Base-by-base conservation (phyloP, 208 protist genomes). In the Vickermania spadyakhi region DNA sequence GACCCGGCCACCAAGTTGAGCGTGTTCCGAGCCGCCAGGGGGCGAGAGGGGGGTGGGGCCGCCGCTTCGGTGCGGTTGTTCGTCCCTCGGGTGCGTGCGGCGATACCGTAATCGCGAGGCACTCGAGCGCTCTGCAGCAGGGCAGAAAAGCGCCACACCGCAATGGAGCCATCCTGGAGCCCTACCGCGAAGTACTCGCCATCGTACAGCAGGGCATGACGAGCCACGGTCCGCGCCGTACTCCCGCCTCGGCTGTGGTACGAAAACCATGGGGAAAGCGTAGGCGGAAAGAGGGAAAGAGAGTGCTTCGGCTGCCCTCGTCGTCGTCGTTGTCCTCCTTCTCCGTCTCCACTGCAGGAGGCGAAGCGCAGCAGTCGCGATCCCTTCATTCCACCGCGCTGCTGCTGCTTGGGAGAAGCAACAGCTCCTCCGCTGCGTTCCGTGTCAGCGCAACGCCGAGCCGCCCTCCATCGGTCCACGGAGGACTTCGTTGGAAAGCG, bases 181-280 rank as follows among this genome's bases (percentile, higher is more conserved):
- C 85, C 85, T 0, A 60, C 74, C 2, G 70, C 75, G 61, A 95
- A 88, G 52, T 81, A 54, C 56, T 89, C 85, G 21, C 85, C 85
- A 42, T 77, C 77, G 5, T 72, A 71, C 1, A 80, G 11, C 11
- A 45, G 36, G 36, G 36, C 7, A 18, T 45, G 36, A 18, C 36
- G 7, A 18, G 36, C 36, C 11, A 18, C 36, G 11, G 18, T 7
- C 36, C 7, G 36, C 36, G 36, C 36, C 36, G 36, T 18, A 7
- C 36, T 18, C 11, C 36, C 18, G 36, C 36, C 18, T 45, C 36
- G 7, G n/a, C n/a, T n/a, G n/a, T n/a, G n/a, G n/a, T n/a, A n/a
- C n/a, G n/a, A n/a, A n/a, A n/a, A n/a, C n/a, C n/a, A n/a, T n/a
- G n/a, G n/a, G n/a, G n/a, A n/a, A 7, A 45, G 18, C 36, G 18